Base-by-base conservation (phyloP, 225 moss, liverwort and hornwort species). In the Sphagnum tenellum region DNA sequence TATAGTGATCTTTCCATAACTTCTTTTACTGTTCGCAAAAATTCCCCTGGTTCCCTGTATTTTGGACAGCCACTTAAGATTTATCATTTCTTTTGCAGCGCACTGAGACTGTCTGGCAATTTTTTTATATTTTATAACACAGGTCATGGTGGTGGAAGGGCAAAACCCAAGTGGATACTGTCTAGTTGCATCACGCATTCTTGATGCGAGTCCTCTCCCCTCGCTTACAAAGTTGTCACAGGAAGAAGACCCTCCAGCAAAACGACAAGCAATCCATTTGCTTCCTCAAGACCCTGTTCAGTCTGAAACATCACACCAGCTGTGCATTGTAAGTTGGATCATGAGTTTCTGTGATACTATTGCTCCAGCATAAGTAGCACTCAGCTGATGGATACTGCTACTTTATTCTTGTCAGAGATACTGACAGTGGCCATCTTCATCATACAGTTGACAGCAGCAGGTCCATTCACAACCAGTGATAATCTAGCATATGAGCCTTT, bases 101-200 rank as follows among this genome's bases (percentile, higher is more conserved):
- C 29, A 29, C 29, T 29, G 29, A 29, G 29, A 29, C 29, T 29
- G 29, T 29, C 29, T 29, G 29, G 29, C 29, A 29, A 29, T 29
- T 57, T 9, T 67, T 9, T 51, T 56, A 48, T 9, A n/a, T 14
- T 48, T 1, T 9, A 11, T 8, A 8, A 57, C 56, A 12, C 79
- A 93, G 93, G 76, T 94, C 3, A 55, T 94, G 67, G 90, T 86
- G 59, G 80, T 94, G 46, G 93, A 90, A 70, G 93, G 88, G 12
- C 80, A 84, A 11, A 94, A 94, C 73, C 93, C 93, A 60, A 94
- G 93, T 75, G 93, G 93, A 47, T 72, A 90, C 63, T 94, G 93
- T 67, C 70, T 94, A 55, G 72, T 94, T 67, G 88, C 86, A 2
- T 79, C 84, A 62, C 86, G 88, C 52, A 70, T 94, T 75, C 77